Evolutionary conservation across 169 alveolate species (phyloP).

Genomic region (Plasmodium vivax): DNA sequence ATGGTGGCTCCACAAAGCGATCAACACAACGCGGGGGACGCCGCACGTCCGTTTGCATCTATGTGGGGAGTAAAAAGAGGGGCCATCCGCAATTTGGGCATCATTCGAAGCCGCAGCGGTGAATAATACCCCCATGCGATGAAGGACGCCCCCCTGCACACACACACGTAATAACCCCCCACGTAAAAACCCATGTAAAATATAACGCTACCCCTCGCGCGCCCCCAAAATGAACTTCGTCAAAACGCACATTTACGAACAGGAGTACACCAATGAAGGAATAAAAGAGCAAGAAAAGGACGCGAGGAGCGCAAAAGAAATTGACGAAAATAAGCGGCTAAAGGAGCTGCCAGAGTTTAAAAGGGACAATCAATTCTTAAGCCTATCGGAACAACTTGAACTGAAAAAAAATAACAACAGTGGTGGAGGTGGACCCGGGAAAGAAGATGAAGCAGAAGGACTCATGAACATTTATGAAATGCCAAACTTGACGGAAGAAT

Average conservation of each 20-base stretch:
- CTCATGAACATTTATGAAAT: background rate
- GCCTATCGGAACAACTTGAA: slow-evolving; percentile 58
- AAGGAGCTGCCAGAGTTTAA: slow-evolving; percentile 72
- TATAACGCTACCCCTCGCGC: background rate
- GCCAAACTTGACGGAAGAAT: slow-evolving; percentile 18
- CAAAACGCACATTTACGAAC: slow-evolving; percentile 69
- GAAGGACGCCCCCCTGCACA: background rate
- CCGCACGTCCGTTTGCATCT: background rate
- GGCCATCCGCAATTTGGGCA: background rate
- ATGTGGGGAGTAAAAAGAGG: background rate
- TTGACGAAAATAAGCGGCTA: slow-evolving; percentile 33
- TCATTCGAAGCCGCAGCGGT: background rate
- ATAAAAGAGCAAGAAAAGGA: slow-evolving; percentile 64
- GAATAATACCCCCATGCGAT: background rate
- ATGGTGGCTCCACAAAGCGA: background rate
- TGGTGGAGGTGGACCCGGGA: background rate
- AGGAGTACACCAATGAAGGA: slow-evolving; percentile 65
- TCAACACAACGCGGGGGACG: background rate
- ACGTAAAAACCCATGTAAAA: no score
- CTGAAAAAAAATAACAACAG: slow-evolving; percentile 25
- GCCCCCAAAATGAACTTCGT: slow-evolving; percentile 62
- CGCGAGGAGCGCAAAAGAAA: slow-evolving; percentile 65
- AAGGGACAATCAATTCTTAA: slow-evolving; percentile 48
- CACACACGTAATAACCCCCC: background rate
- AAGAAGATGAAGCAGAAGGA: slow-evolving; percentile 9